Conservation (phyloP, 768 basidiomycete genomes). For the Dentipellis sp. region DNA sequence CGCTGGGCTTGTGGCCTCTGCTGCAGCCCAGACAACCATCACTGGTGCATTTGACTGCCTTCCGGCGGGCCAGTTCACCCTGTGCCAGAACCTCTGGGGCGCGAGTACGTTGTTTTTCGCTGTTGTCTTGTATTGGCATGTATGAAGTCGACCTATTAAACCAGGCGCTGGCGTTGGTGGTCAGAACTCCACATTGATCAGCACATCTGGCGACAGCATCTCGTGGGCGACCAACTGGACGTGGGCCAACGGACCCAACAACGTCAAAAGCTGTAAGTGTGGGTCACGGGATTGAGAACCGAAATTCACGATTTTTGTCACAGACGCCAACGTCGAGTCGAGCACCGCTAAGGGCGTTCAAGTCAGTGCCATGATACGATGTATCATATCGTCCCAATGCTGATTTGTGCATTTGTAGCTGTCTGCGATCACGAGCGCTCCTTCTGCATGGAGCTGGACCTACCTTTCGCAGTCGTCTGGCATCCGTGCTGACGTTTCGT, state of each 20-base stretch:
- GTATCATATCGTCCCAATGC: background rate
- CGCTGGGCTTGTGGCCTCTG: conserved; percentile 1
- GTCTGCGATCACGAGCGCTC: conserved; percentile 31
- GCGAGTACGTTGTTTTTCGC: conserved; percentile 20
- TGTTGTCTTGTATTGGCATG: background rate
- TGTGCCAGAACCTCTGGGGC: conserved; percentile 56
- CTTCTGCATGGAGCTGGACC: conserved; percentile 43
- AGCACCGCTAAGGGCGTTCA: conserved; percentile 39
- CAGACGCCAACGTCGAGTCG: conserved; percentile 43
- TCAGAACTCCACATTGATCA: conserved; percentile 38
- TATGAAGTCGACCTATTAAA: background rate
- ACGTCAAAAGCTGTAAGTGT: conserved; percentile 46
- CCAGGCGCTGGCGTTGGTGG: conserved; percentile 36
- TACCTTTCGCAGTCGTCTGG: conserved; percentile 34
- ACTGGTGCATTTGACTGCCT: conserved; percentile 35
- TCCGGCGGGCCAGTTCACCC: conserved; percentile 36
- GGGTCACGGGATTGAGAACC: background rate
- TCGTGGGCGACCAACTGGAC: conserved; percentile 46
- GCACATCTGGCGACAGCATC: conserved; percentile 28
- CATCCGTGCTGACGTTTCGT: conserved; percentile 48
- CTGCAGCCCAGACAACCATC: conserved; percentile 29
- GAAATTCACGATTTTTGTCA: background rate
- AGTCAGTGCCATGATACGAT: conserved; percentile 17
- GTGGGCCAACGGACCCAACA: conserved; percentile 41
- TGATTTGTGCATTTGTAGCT: conserved; percentile 22